These are phyloP conservation scores for Penicillium griseofulvum DNA, from an alignment of 2,329 filamentous ascomycete genomes.

Conservation along the genomic window DNA sequence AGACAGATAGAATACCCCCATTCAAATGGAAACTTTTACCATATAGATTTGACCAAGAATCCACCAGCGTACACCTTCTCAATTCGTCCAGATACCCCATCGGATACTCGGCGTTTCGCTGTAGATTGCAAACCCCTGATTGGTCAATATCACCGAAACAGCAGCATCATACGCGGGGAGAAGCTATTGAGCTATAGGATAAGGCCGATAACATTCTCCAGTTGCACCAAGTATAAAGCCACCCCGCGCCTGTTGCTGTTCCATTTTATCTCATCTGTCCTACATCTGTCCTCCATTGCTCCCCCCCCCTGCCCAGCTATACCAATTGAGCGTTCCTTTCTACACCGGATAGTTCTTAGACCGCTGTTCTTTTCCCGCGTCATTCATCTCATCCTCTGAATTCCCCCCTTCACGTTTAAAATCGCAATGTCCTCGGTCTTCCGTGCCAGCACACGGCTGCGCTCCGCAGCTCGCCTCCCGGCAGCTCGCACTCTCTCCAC, in stretches of 20 bases:
- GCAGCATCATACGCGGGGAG: slow-evolving; percentile 24
- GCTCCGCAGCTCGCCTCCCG: slow-evolving; percentile 33
- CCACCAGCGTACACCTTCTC: slow-evolving; percentile 24
- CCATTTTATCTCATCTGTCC: neutral
- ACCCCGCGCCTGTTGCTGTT: slow-evolving; percentile 10
- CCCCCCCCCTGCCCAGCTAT: neutral
- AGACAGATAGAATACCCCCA: neutral
- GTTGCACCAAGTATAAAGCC: slow-evolving; percentile 20
- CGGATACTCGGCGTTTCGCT: slow-evolving; percentile 20
- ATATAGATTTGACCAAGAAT: slow-evolving; percentile 10
- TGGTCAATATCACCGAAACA: slow-evolving; percentile 26
- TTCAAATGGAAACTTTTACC: slow-evolving; percentile 10
- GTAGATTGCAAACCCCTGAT: slow-evolving; percentile 9
- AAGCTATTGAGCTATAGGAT: slow-evolving; percentile 18
- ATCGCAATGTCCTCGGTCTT: slow-evolving; percentile 38
- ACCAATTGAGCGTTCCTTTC: neutral
- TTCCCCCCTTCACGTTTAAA: slow-evolving; percentile 2
- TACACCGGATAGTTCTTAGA: neutral
- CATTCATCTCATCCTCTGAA: neutral
- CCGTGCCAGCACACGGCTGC: slow-evolving; percentile 37
- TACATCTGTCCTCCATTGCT: neutral
- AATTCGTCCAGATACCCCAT: slow-evolving; percentile 18
- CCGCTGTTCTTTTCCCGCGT: slow-evolving; percentile 6
- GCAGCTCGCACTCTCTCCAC: slow-evolving; percentile 37
- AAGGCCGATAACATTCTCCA: slow-evolving; percentile 17